Percentiles rank a stretch among this genome's conserved stretches.
phyloP scores from a whole-genome alignment of 1,284 basidiomycete genomes.

The Termitomyces sp. region DNA sequence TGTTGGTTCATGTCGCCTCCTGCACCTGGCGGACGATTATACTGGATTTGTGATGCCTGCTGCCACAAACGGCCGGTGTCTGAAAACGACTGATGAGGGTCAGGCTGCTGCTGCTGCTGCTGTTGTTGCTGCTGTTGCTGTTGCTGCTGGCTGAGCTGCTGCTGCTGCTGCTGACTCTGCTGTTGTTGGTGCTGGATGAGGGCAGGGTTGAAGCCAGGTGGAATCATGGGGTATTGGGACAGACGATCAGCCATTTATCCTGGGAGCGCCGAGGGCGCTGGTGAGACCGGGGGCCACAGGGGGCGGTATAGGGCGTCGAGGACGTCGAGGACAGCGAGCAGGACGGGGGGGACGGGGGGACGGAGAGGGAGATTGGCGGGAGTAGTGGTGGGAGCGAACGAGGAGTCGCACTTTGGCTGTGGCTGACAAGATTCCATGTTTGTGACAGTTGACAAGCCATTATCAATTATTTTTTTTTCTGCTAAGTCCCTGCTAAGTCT shows the following conservation, averaged over 20 bases:
- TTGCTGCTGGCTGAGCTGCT: conserved; percentile 39
- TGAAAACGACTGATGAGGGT: conserved; percentile 39
- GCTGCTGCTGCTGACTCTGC: conserved; percentile 30
- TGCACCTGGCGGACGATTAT: conserved; percentile 39
- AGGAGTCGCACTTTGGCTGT: conserved; percentile 36
- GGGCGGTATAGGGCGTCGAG: conserved; percentile 17
- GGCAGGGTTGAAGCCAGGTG: conserved; percentile 42
- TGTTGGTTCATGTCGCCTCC: conserved; percentile 39
- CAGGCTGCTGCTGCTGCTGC: conserved; percentile 36
- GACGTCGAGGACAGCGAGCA: conserved; percentile 7
- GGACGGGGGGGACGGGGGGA: conserved; percentile 13
- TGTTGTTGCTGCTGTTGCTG: conserved; percentile 41
- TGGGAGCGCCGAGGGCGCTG: conserved; percentile 20
- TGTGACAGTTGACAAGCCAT: conserved; percentile 23
- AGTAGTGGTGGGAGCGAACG: conserved; percentile 42
- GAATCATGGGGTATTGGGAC: conserved; percentile 45
- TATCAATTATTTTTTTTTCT: conserved; percentile 5
- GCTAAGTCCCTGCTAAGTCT: conserved; percentile 6
- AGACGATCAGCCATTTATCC: conserved; percentile 58
- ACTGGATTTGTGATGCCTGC: conserved; percentile 47
- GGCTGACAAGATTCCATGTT: conserved; percentile 38
- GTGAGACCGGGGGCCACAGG: conserved; percentile 14
- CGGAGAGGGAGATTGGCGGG: conserved; percentile 10
- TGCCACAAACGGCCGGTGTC: conserved; percentile 54
- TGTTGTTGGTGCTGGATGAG: conserved; percentile 43